Evolutionary conservation across 2,329 filamentous ascomycete species (phyloP).

Genomic region (Lomentospora prolificans): DNA sequence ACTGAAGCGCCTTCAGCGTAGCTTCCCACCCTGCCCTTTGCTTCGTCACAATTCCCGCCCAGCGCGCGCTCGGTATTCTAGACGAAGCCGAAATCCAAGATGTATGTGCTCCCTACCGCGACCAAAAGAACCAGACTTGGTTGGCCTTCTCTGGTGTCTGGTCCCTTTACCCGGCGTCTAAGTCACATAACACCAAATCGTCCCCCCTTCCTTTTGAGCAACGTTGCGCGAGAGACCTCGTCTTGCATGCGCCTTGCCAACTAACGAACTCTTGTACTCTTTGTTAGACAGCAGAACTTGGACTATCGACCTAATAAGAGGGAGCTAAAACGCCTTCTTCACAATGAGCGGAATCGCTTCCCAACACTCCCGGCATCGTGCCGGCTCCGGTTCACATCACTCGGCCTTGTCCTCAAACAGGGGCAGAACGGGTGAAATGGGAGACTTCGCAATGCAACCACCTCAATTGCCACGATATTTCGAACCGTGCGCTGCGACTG

Average conservation of each 20-base stretch:
- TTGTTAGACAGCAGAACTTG: not conserved
- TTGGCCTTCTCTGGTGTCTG: not conserved
- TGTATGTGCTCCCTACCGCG: constrained; percentile 3
- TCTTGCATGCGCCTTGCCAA: constrained; percentile 1
- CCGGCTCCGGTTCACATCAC: constrained; percentile 4
- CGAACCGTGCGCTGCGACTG: constrained; percentile 83
- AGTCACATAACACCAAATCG: not conserved
- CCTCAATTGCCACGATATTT: constrained; percentile 44
- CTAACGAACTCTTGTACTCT: constrained; percentile 5
- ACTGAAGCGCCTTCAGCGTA: not conserved
- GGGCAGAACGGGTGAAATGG: constrained; percentile 9
- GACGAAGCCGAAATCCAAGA: constrained; percentile 1
- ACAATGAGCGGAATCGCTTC: constrained; percentile 8
- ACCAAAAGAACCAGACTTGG: not conserved
- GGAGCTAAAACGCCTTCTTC: not conserved
- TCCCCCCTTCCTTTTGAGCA: not conserved
- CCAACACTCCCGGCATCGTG: constrained; percentile 4
- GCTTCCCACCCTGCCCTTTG: constrained; percentile 2
- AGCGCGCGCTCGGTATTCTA: not conserved
- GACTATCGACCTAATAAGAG: not conserved
- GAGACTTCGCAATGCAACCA: constrained; percentile 9
- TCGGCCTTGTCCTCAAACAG: constrained; percentile 9
- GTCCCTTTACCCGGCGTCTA: too few species aligned
- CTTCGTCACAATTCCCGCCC: constrained; percentile 4
- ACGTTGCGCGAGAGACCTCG: constrained; percentile 1